These are phyloP conservation scores for Raphidocelis subcapitata DNA, from an alignment of 139 green algal genomes.

Conservation along the genomic window DNA sequence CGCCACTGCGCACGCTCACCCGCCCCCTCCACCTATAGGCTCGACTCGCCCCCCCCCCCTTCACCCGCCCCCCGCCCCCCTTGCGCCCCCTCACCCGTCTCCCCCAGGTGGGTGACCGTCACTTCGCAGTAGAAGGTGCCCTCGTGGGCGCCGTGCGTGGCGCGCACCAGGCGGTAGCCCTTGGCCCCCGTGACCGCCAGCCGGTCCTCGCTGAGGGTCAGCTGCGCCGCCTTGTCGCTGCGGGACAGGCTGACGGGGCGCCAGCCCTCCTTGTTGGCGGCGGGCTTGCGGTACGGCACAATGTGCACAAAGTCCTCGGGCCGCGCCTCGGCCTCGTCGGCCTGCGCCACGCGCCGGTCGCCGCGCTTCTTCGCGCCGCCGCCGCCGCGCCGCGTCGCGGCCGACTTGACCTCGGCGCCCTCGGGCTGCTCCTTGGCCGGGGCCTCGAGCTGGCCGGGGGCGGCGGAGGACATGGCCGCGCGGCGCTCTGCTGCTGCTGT, in stretches of 20 bases:
- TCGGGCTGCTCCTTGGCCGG: slow-evolving; percentile 5
- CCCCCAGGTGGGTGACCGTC: slow-evolving; percentile 56
- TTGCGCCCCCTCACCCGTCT: slow-evolving; percentile 26
- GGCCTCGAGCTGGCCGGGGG: background rate
- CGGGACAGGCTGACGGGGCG: slow-evolving; percentile 47
- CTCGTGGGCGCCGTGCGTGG: slow-evolving; percentile 64
- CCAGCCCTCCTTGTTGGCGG: slow-evolving; percentile 26
- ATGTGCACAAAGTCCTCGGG: slow-evolving; percentile 22
- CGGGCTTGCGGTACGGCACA: background rate
- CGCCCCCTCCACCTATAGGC: too few relatives aligned
- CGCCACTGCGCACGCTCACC: too few relatives aligned
- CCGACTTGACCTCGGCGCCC: slow-evolving; percentile 17
- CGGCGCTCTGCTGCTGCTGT: background rate
- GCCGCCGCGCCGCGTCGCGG: slow-evolving; percentile 7
- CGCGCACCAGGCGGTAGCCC: slow-evolving; percentile 69
- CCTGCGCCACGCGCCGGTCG: slow-evolving; percentile 20
- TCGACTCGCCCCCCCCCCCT: too few relatives aligned
- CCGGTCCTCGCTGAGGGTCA: slow-evolving; percentile 56
- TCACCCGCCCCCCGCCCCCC: too few relatives aligned
- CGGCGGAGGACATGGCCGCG: background rate
- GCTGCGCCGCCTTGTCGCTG: slow-evolving; percentile 53
- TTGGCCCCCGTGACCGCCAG: slow-evolving; percentile 60
- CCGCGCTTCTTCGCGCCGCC: slow-evolving; percentile 37
- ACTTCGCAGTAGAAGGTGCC: slow-evolving; percentile 82
- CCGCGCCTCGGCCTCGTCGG: slow-evolving; percentile 29